A percentile compares a stretch with the other conserved stretches of the same genome.
Conservation (phyloP, 176 grass and related monocot genomes). For the Elaeis guineensis region DNA sequence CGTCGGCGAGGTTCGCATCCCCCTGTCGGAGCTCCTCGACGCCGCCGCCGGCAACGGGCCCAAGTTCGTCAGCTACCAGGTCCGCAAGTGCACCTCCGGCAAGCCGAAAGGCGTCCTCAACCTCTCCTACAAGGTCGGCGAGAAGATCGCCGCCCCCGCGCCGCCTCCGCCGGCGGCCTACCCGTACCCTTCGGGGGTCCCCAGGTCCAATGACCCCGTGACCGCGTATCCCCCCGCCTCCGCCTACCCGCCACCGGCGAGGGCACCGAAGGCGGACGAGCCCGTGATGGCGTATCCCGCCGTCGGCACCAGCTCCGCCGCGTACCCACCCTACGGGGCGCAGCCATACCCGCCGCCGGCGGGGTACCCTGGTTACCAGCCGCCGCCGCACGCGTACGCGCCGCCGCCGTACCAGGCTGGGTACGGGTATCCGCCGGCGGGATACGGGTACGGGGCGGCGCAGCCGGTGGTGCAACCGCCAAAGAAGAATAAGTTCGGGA, state of each 20-base stretch:
- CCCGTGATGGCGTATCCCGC: conserved; percentile 26
- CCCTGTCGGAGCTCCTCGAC: conserved; percentile 30
- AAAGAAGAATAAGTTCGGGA: conserved; percentile 17
- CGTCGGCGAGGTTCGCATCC: conserved; percentile 58
- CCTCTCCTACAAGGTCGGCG: conserved; percentile 51
- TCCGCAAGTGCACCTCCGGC: conserved; percentile 36
- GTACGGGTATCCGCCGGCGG: conserved; percentile 14
- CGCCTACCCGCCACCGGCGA: no score
- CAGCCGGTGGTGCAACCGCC: neutral
- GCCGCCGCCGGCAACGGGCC: neutral
- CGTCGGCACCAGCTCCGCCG: neutral
- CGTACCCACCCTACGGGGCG: no score
- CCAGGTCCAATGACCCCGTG: no score
- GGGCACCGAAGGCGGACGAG: conserved; percentile 2
- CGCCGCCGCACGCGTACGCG: neutral
- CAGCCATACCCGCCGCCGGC: neutral
- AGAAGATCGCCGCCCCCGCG: neutral
- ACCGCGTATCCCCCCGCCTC: no score
- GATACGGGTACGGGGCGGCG: conserved; percentile 24
- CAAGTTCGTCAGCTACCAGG: conserved; percentile 51
- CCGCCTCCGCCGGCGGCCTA: no score
- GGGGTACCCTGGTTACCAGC: neutral
- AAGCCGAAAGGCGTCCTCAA: conserved; percentile 45
- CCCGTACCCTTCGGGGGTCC: no score
- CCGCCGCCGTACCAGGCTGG: conserved; percentile 2